Evolutionary conservation across 176 grass and related monocot species (phyloP).

Genomic region (Phoenix roebelenii): DNA sequence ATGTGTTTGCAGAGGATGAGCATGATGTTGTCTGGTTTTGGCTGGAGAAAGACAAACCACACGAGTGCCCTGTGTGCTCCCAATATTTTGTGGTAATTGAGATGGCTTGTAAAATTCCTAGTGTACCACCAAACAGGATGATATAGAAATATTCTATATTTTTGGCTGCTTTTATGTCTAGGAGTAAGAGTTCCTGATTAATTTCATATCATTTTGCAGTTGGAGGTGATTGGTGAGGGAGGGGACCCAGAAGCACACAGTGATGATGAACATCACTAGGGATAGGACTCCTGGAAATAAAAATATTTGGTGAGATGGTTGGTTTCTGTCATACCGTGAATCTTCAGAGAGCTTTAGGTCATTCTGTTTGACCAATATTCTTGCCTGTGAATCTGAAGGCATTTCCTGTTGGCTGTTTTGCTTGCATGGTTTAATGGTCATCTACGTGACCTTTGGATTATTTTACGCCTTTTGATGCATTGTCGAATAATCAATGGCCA

Average conservation of each 20-base stretch:
- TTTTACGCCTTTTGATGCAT: constrained; percentile 25
- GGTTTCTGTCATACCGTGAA: constrained; percentile 26
- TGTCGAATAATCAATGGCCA: constrained; percentile 50
- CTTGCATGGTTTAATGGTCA: constrained; percentile 12
- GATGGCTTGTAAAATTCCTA: background rate
- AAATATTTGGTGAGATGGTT: constrained; percentile 30
- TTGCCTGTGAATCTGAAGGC: constrained; percentile 49
- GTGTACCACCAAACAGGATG: too few species aligned
- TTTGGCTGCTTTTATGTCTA: too few species aligned
- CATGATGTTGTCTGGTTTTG: constrained; percentile 99
- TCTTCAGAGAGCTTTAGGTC: constrained; percentile 28
- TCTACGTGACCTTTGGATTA: constrained; percentile 29
- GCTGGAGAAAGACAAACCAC: constrained; percentile 91
- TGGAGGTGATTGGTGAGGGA: constrained; percentile 88
- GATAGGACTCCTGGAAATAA: constrained; percentile 31
- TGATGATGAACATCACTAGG: constrained; percentile 54
- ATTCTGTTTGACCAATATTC: constrained; percentile 30
- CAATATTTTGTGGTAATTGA: constrained; percentile 81
- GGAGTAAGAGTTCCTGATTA: too few species aligned
- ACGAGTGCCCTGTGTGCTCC: constrained; percentile 88
- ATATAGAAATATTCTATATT: too few species aligned
- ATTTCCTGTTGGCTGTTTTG: constrained; percentile 40
- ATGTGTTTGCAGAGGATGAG: constrained; percentile 76
- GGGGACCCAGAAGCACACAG: constrained; percentile 67
- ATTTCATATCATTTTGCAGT: constrained; percentile 33